Percentiles rank a stretch among this genome's conserved stretches.
These are phyloP conservation scores for Xylaria nigripes DNA, from an alignment of 495 filamentous ascomycete genomes.

Conservation along the genomic window DNA sequence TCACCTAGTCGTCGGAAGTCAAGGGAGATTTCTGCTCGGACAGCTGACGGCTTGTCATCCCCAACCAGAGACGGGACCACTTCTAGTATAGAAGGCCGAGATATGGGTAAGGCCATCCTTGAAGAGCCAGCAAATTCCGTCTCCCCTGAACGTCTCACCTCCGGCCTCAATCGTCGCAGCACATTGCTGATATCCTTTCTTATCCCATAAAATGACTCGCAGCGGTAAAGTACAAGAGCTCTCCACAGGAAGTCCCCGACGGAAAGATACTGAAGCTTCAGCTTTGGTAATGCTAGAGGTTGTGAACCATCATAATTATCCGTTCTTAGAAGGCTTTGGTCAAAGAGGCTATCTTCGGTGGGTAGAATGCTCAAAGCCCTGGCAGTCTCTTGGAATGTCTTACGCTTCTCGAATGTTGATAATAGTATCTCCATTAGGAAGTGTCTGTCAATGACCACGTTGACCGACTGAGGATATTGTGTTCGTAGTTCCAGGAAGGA, in stretches of 20 bases:
- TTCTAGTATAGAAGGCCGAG: constrained; percentile 81
- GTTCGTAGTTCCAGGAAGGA: constrained; percentile 67
- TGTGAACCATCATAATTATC: constrained; percentile 84
- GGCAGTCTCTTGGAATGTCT: constrained; percentile 74
- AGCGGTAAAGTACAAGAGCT: constrained; percentile 79
- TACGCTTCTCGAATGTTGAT: constrained; percentile 67
- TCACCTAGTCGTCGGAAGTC: constrained; percentile 73
- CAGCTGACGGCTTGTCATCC: constrained; percentile 71
- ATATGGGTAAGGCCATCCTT: constrained; percentile 81
- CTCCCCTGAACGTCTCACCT: constrained; percentile 50
- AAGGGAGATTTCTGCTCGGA: constrained; percentile 80
- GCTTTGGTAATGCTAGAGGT: constrained; percentile 84
- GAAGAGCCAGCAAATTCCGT: constrained; percentile 79
- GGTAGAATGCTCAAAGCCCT: constrained; percentile 66
- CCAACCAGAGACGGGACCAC: constrained; percentile 79
- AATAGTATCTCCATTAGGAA: constrained; percentile 72
- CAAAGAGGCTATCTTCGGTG: constrained; percentile 80
- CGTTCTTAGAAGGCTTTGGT: constrained; percentile 71
- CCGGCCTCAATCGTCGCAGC: constrained; percentile 70
- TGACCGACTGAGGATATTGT: constrained; percentile 63
- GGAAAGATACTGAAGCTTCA: constrained; percentile 92
- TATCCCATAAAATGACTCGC: constrained; percentile 91
- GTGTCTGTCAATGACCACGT: constrained; percentile 51
- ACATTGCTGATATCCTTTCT: constrained; percentile 80
- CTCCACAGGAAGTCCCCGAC: constrained; percentile 95